Evolutionary conservation across 202 grass and related monocot species (phyloP), one percentile per base, ranked within the genome.

Genomic region (Schoenoplectus tabernaemontani): DNA sequence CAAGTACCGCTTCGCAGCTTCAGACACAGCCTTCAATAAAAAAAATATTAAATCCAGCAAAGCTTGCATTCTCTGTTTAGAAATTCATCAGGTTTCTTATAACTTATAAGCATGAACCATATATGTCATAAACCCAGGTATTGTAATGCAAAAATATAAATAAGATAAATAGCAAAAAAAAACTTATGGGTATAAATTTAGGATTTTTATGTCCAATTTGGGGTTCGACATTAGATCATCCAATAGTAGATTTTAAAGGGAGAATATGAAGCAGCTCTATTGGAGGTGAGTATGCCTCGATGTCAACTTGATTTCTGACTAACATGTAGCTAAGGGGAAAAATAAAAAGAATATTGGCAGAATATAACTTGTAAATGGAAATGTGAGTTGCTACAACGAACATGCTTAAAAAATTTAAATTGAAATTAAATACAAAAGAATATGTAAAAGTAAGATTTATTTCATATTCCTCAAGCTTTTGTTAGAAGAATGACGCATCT

Each of bases 31-130:
- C 95, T 83, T 94, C 91, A 79, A 92, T 78, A n/a, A n/a, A 82
- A 89, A 89, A 86, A 69, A 90, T 64, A 94, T 78, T 80, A 97
- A 87, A 86, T 97, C 95, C 78, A 97, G 78, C 51, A 97, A 86
- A 90, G 91, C 89, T 83, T 98, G 91, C 91, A 98, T 94, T 82
- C 91, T 91, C 95, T 98, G 81, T 70, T 72, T 56, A 59, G n/a
- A 48, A 48, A 47, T 5, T 71, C 23, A 82, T 73, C 26, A 81
- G 57, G 67, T 82, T 78, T 11, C 3, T 59, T 22, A 64, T 26
- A n/a, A n/a, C n/a, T n/a, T n/a, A n/a, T n/a, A 28, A 81, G 9
- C 38, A 85, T 38, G 3, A 22, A 19, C 15, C 10, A 24, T n/a
- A 4, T n/a, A 5, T 1, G 2, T 33, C 19, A n/a, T n/a, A n/a